phyloP scores from a whole-genome alignment of 768 basidiomycete genomes.

The Leccinum subtestaceum region DNA sequence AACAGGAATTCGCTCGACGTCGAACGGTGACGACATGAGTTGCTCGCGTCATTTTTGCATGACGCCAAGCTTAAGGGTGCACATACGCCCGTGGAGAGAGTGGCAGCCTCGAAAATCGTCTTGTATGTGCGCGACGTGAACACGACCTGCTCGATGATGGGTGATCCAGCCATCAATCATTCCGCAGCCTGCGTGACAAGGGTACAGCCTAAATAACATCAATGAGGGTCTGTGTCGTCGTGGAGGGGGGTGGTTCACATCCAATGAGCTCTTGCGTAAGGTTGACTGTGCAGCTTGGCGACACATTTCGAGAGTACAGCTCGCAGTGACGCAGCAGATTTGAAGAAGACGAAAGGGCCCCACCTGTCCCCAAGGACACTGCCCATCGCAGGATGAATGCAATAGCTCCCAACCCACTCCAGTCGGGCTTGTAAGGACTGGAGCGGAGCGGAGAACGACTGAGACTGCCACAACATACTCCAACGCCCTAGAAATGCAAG shows the following conservation, averaged over 20 bases:
- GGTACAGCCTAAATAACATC: slow-evolving; percentile 14
- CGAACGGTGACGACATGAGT: background rate
- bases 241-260: background rate
- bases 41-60: background rate
- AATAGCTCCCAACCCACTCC: background rate
- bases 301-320: background rate
- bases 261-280: background rate
- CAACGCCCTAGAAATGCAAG: background rate
- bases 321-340: background rate
- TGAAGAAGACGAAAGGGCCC: background rate
- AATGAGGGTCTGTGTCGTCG: background rate
- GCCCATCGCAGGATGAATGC: background rate
- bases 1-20: slow-evolving; percentile 1
- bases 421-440: background rate
- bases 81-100: slow-evolving; percentile 1
- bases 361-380: background rate
- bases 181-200: background rate
- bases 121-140: background rate
- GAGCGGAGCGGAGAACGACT: background rate
- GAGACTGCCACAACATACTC: background rate
- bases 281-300: background rate
- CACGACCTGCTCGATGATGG: background rate
- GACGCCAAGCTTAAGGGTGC: slow-evolving; percentile 3
- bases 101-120: slow-evolving; percentile 16
- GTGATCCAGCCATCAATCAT: slow-evolving; percentile 8